phyloP scores from a whole-genome alignment of 805 yeast species.

The Saccharomycopsis fibuligera region DNA sequence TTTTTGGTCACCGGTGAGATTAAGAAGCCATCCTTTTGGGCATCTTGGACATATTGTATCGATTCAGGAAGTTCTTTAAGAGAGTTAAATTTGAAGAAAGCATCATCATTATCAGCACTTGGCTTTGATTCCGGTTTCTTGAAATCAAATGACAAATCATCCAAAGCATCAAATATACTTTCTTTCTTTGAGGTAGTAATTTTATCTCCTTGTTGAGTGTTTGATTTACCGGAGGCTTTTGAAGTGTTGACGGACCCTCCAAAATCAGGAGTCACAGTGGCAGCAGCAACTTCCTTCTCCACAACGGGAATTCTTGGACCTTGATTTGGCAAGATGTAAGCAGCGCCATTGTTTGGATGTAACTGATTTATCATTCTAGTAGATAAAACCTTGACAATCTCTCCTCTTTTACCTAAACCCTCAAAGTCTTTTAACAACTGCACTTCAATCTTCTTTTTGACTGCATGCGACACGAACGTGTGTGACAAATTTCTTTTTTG shows the following conservation, averaged over 20 bases:
- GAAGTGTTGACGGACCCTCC: neutral
- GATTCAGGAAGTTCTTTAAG: conserved; percentile 8
- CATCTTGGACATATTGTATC: neutral
- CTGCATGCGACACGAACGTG: conserved; percentile 2
- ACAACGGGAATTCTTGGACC: conserved; percentile 19
- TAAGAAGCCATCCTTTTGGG: conserved; percentile 10
- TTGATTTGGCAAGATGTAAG: conserved; percentile 41
- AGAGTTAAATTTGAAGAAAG: conserved; percentile 10
- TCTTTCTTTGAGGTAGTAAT: neutral
- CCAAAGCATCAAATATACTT: conserved; percentile 1
- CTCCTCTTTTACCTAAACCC: conserved; percentile 59
- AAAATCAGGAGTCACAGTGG: neutral
- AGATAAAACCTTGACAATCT: conserved; percentile 68
- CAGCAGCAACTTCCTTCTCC: conserved; percentile 4
- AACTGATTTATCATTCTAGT: conserved; percentile 77
- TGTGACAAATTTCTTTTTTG: conserved; percentile 8
- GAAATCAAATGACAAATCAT: conserved; percentile 7
- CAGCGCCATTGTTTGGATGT: conserved; percentile 68
- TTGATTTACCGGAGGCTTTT: neutral
- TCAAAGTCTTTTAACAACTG: conserved; percentile 69
- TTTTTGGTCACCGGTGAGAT: conserved; percentile 6
- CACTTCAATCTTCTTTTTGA: conserved; percentile 48
- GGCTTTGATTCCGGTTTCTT: neutral
- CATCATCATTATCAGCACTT: neutral
- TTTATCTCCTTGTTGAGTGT: neutral